phyloP scores from a whole-genome alignment of 2,329 filamentous ascomycete species.

The Diaporthe destruens region DNA sequence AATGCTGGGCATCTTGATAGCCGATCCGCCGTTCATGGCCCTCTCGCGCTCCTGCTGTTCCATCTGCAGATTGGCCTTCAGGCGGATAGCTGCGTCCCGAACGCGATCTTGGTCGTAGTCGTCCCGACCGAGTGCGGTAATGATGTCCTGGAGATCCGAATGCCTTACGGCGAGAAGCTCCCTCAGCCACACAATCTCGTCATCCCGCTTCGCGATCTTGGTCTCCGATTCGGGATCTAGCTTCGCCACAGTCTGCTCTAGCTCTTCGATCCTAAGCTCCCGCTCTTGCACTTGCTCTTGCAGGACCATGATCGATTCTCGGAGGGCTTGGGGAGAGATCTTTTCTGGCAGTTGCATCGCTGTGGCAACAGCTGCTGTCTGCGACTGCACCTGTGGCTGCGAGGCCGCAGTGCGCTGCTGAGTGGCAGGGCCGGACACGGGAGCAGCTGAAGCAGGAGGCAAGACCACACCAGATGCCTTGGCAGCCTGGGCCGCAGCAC shows the following conservation, averaged over 20 bases:
- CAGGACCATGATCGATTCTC: conserved; percentile 95
- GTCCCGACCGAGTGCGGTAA: conserved; percentile 80
- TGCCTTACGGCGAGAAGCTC: conserved; percentile 92
- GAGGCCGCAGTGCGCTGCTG: conserved; percentile 42
- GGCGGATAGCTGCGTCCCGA: conserved; percentile 90
- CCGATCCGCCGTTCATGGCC: conserved; percentile 77
- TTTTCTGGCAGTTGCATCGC: conserved; percentile 76
- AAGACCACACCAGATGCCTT: conserved; percentile 60
- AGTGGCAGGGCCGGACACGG: conserved; percentile 44
- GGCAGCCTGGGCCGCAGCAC: conserved; percentile 83
- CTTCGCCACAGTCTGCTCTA: conserved; percentile 78
- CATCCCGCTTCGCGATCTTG: conserved; percentile 91
- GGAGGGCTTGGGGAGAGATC: conserved; percentile 92
- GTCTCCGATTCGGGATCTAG: conserved; percentile 81
- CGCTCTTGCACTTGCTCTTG: conserved; percentile 97
- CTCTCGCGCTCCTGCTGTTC: conserved; percentile 95
- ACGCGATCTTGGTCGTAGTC: conserved; percentile 83
- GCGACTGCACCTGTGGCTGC: conserved; percentile 47
- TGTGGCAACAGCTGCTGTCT: conserved; percentile 55
- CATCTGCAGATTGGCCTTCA: conserved; percentile 97
- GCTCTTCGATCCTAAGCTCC: conserved; percentile 87
- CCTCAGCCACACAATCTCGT: conserved; percentile 94
- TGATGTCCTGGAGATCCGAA: conserved; percentile 93
- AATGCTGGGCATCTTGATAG: conserved; percentile 78
- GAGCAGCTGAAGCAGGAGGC: conserved; percentile 52